Evolutionary conservation across 1,139 yeast species (phyloP), one percentile per base, ranked within the genome.

Genomic region (Geotrichum europaeum): DNA sequence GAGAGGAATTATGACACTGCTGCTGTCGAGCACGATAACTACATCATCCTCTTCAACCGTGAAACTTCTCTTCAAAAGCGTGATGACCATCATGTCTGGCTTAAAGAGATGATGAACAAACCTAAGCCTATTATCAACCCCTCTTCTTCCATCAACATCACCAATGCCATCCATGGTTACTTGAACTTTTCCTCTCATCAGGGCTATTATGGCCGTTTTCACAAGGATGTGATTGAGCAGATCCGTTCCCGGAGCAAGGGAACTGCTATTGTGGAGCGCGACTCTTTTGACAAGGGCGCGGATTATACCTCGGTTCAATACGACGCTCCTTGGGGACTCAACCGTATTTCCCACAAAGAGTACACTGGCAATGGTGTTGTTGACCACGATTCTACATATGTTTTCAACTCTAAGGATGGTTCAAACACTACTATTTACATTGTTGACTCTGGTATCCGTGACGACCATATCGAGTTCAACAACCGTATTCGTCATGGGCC

Each of bases 341-440:
- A 84, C 45, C 75, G 86, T 71, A 75, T 82, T 55, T 80, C 84
- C 36, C 73, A 71, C 60, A 56, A 64, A 76, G 45, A 47, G 24
- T 50, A 57, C 49, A 43, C 56, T 7, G 51, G 49, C 9, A 53
- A 55, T 13, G 54, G 54, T 40, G 50, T 59, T 57, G 7, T 45
- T 18, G 36, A 57, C 28, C 53, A 61, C 22, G 64, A 57, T 25
- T 58, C 62, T 25, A 51, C 54, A 9, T 81, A 80, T 72, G 76
- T 79, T 65, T 81, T 75, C 68, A 81, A 79, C 65, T 75, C 72
- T 63, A 77, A 76, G 28, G 84, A 79, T 57, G 85, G 85, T 54
- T 70, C 75, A 55, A 83, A 83, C 66, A 84, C 82, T 53, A 81
- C 83, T 30, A 74, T 84, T 12, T 82, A 82, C 67, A 78, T 82